A percentile compares a stretch with the other conserved stretches of the same genome.
These are phyloP conservation scores for Paecilomyces formosus DNA, from an alignment of 2,329 filamentous ascomycete species.

Conservation along the genomic window DNA sequence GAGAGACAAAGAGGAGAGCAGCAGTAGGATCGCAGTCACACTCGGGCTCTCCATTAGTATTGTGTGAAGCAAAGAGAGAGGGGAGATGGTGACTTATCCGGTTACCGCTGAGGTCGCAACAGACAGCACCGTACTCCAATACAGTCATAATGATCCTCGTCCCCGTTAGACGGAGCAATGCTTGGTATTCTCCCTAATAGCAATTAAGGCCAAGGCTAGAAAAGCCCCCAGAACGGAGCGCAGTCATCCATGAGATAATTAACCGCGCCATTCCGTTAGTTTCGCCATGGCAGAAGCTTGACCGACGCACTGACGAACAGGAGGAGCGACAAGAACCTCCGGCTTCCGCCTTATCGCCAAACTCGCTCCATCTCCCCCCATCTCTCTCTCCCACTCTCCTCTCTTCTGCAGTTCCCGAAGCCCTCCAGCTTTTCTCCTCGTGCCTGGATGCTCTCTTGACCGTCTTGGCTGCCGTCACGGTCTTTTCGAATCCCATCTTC, in stretches of 20 bases:
- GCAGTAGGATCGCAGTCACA: not conserved
- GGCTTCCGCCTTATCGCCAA: not conserved
- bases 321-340: not conserved
- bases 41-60: not conserved
- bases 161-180: not conserved
- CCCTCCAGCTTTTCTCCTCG: not conserved
- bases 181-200: not conserved
- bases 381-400: not conserved
- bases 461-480: not conserved
- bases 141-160: not conserved
- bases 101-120: not conserved
- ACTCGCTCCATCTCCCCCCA: not conserved
- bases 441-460: not conserved
- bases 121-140: no score
- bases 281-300: constrained; percentile 3
- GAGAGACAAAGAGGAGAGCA: not conserved
- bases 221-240: not conserved
- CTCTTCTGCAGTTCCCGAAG: not conserved
- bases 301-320: not conserved
- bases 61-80: not conserved
- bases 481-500: not conserved
- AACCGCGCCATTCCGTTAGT: not conserved
- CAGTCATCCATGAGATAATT: not conserved
- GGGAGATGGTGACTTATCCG: no score
- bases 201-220: not conserved